Evolutionary conservation across 2,329 filamentous ascomycete species (phyloP).

Genomic region (Epichloe typhina): DNA sequence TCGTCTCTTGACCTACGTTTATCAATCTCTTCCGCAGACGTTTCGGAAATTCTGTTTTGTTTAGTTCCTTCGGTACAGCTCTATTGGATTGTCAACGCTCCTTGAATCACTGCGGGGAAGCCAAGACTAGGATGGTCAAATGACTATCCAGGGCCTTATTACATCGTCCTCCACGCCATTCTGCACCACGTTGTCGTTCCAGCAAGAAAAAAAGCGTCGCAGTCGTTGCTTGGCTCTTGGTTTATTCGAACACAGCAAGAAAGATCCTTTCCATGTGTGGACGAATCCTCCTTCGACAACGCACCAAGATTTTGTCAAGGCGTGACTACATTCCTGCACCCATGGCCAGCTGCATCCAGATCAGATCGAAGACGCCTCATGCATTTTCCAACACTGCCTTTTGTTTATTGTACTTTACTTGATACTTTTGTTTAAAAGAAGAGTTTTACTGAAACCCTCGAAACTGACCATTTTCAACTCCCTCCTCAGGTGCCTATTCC

Average conservation of each 20-base stretch:
- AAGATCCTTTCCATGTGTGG: not conserved
- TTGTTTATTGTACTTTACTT: not conserved
- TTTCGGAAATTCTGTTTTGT: not conserved
- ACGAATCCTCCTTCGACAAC: not conserved
- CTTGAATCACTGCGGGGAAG: slow-evolving; percentile 1
- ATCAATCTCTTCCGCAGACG: not conserved
- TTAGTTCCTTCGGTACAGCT: not conserved
- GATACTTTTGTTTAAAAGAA: not conserved
- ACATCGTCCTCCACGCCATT: not conserved
- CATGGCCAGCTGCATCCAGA: not conserved
- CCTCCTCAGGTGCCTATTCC: not conserved
- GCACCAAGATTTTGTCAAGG: not conserved
- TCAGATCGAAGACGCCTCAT: slow-evolving; percentile 11
- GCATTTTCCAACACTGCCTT: slow-evolving; percentile 13
- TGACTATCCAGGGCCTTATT: slow-evolving; percentile 1
- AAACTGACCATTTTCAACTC: not conserved
- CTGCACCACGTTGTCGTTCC: slow-evolving; percentile 2
- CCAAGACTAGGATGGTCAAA: slow-evolving; percentile 3
- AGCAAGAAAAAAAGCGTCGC: slow-evolving; percentile 3
- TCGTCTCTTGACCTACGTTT: not conserved
- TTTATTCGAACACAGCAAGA: not conserved
- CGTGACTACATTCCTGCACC: not conserved
- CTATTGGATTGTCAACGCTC: not conserved
- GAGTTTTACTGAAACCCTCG: not conserved
- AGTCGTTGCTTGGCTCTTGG: not conserved